These are phyloP conservation scores for Caryopteris hybrid DNA, from an alignment of 305 asterid species.

Conservation along the genomic window DNA sequence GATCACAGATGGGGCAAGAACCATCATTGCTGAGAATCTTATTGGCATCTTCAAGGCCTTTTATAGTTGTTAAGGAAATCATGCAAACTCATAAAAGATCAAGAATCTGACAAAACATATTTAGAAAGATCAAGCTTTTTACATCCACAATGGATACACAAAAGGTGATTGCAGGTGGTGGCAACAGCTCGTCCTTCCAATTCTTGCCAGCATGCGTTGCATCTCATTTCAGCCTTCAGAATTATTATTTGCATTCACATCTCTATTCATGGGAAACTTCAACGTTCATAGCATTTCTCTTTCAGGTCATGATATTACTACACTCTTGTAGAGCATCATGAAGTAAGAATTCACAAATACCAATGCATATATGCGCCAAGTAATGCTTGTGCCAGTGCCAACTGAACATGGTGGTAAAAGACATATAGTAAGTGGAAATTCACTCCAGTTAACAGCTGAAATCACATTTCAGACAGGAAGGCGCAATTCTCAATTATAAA, in stretches of 20 bases:
- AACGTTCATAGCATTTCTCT: background rate
- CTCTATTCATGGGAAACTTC: constrained; percentile 14
- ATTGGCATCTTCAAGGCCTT: constrained; percentile 81
- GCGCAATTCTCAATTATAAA: background rate
- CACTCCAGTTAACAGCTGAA: background rate
- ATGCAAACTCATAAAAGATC: constrained; percentile 7
- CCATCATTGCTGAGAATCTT: constrained; percentile 80
- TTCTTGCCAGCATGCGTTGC: constrained; percentile 94
- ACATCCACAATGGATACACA: constrained; percentile 55
- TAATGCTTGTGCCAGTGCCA: background rate
- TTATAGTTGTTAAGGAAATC: constrained; percentile 48
- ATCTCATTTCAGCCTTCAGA: constrained; percentile 60
- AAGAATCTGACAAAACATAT: constrained; percentile 1
- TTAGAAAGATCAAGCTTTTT: background rate
- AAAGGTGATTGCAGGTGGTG: constrained; percentile 84
- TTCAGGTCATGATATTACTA: background rate
- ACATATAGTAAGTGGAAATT: background rate
- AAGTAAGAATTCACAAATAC: background rate
- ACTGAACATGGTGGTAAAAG: background rate
- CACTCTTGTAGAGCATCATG: constrained; percentile 6
- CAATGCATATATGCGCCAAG: background rate
- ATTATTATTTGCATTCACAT: constrained; percentile 10
- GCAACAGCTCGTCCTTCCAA: constrained; percentile 79
- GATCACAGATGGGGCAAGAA: constrained; percentile 91
- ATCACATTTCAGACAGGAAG: background rate